Evolutionary conservation across 2,329 filamentous ascomycete genomes (phyloP).

Genomic region (Aphanocladium album): DNA sequence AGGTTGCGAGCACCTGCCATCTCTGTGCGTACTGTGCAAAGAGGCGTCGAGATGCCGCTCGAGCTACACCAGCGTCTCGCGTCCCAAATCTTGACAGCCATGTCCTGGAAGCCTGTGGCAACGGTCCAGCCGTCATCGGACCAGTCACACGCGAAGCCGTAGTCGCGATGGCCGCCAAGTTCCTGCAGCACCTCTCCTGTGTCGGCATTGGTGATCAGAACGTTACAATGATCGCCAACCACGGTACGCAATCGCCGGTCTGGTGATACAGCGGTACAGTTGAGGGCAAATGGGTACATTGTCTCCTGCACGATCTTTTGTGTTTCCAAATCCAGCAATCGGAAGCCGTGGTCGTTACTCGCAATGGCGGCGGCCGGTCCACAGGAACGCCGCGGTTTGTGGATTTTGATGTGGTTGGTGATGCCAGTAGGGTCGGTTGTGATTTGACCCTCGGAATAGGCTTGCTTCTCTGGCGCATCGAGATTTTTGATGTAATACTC

Average conservation of each 20-base stretch:
- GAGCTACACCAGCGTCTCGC: slow-evolving; percentile 61
- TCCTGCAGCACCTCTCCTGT: slow-evolving; percentile 53
- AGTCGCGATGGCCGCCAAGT: slow-evolving; percentile 62
- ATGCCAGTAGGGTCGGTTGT: slow-evolving; percentile 50
- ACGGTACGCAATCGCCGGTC: slow-evolving; percentile 66
- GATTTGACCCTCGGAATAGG: slow-evolving; percentile 40
- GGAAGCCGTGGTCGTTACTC: slow-evolving; percentile 57
- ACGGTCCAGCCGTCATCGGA: slow-evolving; percentile 70
- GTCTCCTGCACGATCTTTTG: slow-evolving; percentile 52
- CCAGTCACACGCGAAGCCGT: slow-evolving; percentile 75
- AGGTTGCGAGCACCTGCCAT: slow-evolving; percentile 66
- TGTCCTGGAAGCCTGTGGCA: slow-evolving; percentile 74
- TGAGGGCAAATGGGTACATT: slow-evolving; percentile 58
- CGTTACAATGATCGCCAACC: slow-evolving; percentile 63
- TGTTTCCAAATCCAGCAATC: slow-evolving; percentile 53
- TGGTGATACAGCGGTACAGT: slow-evolving; percentile 68
- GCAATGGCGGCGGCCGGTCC: slow-evolving; percentile 54
- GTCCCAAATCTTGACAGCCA: slow-evolving; percentile 69
- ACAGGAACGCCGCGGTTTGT: slow-evolving; percentile 47
- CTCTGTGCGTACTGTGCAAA: slow-evolving; percentile 55
- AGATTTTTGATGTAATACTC: slow-evolving; percentile 48
- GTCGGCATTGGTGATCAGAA: slow-evolving; percentile 65
- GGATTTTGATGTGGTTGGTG: slow-evolving; percentile 60
- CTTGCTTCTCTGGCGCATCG: slow-evolving; percentile 32
- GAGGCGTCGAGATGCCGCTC: slow-evolving; percentile 40